Evolutionary conservation across 139 green algal genomes (phyloP), one percentile per base, ranked within the genome.

Genomic region (Chlamydomonas incerta): DNA sequence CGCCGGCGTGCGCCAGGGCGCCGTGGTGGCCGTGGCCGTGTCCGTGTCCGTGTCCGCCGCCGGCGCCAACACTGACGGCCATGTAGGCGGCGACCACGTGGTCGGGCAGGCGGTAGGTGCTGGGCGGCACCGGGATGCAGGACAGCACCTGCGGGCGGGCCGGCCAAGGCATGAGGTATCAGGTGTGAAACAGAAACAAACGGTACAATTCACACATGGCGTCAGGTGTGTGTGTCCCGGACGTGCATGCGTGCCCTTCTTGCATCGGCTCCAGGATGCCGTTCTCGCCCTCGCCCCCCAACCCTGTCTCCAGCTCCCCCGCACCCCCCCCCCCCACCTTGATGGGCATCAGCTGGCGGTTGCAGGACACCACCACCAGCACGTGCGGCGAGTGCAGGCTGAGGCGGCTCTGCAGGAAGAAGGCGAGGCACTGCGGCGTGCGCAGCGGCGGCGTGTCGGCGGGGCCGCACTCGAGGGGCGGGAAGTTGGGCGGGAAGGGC

Each of bases 401-500:
- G 17, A 82, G 66, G 31, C 55, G 63, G 13, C 34, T 69, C 65
- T 72, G 66, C 50, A 88, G 68, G 62, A 77, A 68, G 52, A 88
- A 88, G 0, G 77, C n/a, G 17, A 88, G 63, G 47, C 63, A 72
- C 24, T 75, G 83, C 55, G 83, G 83, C 63, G 80, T 50, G 3
- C 58, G 74, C 34, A 71, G 47, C 50, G 73, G 34, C n/a, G 76
- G 74, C 33, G 83, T 88, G 74, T 75, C 63, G 29, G 41, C 35
- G n/a, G 1, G 74, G 55, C 63, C 67, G 46, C 41, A 50, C 41
- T 87, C 73, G 50, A 88, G 83, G 28, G 83, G 74, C 26, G 83
- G 83, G 83, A 88, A 84, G 74, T 71, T 52, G 24, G 74, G 26
- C 41, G 83, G 83, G 47, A 84, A 83, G 74, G 74, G 74, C 34